Evolutionary conservation across 305 asterid genomes (phyloP), one percentile per base, ranked within the genome.

Genomic region (Fraxinus floribunda): DNA sequence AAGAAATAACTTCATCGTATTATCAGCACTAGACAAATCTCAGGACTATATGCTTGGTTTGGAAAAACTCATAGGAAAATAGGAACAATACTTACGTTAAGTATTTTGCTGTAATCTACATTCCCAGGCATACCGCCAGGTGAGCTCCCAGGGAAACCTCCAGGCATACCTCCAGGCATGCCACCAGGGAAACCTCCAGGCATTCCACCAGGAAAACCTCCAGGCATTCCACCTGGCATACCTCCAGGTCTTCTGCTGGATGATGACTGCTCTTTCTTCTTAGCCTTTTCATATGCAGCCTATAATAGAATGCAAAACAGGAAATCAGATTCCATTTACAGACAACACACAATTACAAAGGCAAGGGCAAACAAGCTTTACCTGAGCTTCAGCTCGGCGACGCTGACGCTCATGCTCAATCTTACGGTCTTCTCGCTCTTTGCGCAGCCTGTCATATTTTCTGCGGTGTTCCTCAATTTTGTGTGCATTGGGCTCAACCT

Each of bases 211-310:
- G 38, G 38, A 7, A 35, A 35, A 35, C 93, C 91, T 0, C 85
- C 86, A 0, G 91, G 92, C 87, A 86, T 84, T 0, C 87, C 89
- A 0, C 88, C 91, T 7, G 92, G 84, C 39, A 36, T 36, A 0
- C 82, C 93, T 32, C 94, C 94, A 52, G 91, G 73, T 80, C 94
- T 82, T 84, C 84, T 82, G 77, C 92, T 91, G 16, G 98, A 92
- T 22, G 92, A 89, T 70, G 97, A 89, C 85, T 93, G 90, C 79
- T 95, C 99, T 77, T 91, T 84, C 84, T 91, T 93, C 93, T 95
- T 93, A 74, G 96, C 95, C 90, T 89, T 92, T 78, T 94, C 97
- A 90, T 94, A 95, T 66, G 93, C 97, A 87, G 99, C 99, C 99
- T 95, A 78, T 35, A 76, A 22, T 55, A 78, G 24, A 78, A 76